Evolutionary conservation across 805 yeast genomes (phyloP).

Genomic region (Suhomyces sp.): DNA sequence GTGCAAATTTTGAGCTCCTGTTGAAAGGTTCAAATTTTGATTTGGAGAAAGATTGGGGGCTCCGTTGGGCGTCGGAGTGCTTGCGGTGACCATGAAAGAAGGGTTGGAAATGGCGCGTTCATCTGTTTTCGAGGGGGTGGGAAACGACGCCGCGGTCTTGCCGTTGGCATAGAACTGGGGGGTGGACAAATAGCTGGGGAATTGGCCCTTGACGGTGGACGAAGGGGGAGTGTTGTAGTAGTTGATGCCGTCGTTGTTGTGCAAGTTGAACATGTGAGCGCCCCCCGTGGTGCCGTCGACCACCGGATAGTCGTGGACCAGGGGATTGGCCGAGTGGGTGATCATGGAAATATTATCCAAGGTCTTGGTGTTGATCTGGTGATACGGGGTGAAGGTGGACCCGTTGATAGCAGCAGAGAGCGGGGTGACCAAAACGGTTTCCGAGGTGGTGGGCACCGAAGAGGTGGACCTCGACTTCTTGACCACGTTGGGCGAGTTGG

Average conservation of each 20-base stretch:
- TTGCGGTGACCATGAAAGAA: slow-evolving; percentile 1
- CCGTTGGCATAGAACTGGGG: slow-evolving; percentile 9
- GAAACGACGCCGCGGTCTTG: slow-evolving; percentile 3
- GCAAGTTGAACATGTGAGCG: slow-evolving; percentile 1
- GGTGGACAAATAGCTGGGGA: slow-evolving; percentile 11
- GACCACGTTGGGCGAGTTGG: slow-evolving; percentile 8
- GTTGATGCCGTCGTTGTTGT: slow-evolving; percentile 1
- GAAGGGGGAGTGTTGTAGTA: slow-evolving; percentile 23
- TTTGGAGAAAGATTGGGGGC: too few species aligned
- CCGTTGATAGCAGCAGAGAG: slow-evolving; percentile 15
- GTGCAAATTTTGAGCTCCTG: too few species aligned
- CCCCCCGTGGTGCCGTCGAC: neutral
- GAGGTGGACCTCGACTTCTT: slow-evolving; percentile 6
- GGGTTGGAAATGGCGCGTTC: slow-evolving; percentile 2
- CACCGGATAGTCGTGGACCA: slow-evolving; percentile 5
- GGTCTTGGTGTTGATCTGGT: slow-evolving; percentile 30
- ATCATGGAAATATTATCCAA: slow-evolving; percentile 34
- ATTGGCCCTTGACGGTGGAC: slow-evolving; percentile 14
- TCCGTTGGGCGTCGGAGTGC: slow-evolving; percentile 5
- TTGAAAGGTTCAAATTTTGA: neutral
- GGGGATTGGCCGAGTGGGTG: slow-evolving; percentile 20
- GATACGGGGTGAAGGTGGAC: slow-evolving; percentile 18
- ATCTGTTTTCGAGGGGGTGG: slow-evolving; percentile 9
- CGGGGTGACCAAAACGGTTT: slow-evolving; percentile 15
- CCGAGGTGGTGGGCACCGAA: slow-evolving; percentile 2